phyloP scores from a whole-genome alignment of 306 rosid species.

The Dalbergia cultrata region DNA sequence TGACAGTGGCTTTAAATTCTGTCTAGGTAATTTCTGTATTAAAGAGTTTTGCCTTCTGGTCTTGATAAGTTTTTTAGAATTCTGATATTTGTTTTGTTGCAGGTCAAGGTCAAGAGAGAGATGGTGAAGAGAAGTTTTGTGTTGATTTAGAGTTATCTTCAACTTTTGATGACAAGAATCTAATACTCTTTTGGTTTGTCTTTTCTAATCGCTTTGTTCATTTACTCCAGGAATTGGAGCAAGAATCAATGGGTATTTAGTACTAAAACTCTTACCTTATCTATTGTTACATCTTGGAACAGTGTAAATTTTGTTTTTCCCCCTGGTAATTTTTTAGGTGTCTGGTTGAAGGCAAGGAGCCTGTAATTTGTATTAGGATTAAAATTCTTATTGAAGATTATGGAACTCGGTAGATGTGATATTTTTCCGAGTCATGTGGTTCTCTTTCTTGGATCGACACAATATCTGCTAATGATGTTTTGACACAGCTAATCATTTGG shows the following conservation, averaged over 20 bases:
- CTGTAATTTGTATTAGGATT: slow-evolving; percentile 43
- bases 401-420: slow-evolving; percentile 29
- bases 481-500: not conserved
- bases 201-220: slow-evolving; percentile 39
- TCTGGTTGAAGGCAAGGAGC: slow-evolving; percentile 37
- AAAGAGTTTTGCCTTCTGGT: not conserved
- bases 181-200: slow-evolving; percentile 39
- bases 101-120: slow-evolving; percentile 47
- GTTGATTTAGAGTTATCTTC: slow-evolving; percentile 38
- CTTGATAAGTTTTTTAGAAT: not conserved
- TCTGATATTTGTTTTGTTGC: slow-evolving; percentile 27
- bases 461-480: slow-evolving; percentile 13
- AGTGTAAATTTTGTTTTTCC: slow-evolving; percentile 36
- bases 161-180: slow-evolving; percentile 38
- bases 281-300: slow-evolving; percentile 23
- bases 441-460: not conserved
- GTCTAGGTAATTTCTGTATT: not conserved
- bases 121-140: slow-evolving; percentile 44
- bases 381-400: slow-evolving; percentile 12
- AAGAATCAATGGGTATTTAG: slow-evolving; percentile 28
- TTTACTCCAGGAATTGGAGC: slow-evolving; percentile 38
- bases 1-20: not conserved
- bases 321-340: slow-evolving; percentile 35
- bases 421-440: not conserved
- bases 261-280: slow-evolving; percentile 33